phyloP scores from a whole-genome alignment of 2,329 filamentous ascomycete species.

The Claviceps sp. region DNA sequence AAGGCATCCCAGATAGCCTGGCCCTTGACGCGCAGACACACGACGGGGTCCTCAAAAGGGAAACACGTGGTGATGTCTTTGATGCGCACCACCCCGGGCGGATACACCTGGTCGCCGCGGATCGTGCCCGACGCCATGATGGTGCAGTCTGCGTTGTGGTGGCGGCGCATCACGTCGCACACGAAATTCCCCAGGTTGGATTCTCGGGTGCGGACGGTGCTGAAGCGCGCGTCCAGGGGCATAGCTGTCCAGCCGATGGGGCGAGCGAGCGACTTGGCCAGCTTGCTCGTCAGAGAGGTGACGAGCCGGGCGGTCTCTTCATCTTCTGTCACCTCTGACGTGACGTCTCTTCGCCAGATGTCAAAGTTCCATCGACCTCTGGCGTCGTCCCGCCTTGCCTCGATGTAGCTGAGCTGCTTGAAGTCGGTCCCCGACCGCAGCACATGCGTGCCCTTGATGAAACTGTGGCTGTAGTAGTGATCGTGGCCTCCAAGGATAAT shows the following conservation, averaged over 20 bases:
- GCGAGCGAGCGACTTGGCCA: slow-evolving; percentile 67
- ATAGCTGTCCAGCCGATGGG: slow-evolving; percentile 71
- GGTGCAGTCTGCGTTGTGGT: slow-evolving; percentile 68
- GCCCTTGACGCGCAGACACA: slow-evolving; percentile 60
- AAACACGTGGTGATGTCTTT: slow-evolving; percentile 84
- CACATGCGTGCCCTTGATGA: slow-evolving; percentile 70
- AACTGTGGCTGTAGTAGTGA: slow-evolving; percentile 69
- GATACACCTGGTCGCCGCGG: slow-evolving; percentile 77
- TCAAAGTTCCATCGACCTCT: slow-evolving; percentile 58
- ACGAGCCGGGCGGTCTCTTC: slow-evolving; percentile 47
- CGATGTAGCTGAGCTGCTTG: slow-evolving; percentile 81
- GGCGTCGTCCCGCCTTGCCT: slow-evolving; percentile 42
- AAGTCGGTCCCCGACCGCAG: slow-evolving; percentile 85
- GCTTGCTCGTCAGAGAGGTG: slow-evolving; percentile 53
- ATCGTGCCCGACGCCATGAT: slow-evolving; percentile 81
- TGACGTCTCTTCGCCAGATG: slow-evolving; percentile 62
- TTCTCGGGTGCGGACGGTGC: slow-evolving; percentile 62
- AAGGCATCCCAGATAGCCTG: slow-evolving; percentile 63
- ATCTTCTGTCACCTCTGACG: slow-evolving; percentile 54
- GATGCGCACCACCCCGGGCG: slow-evolving; percentile 61
- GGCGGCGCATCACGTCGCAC: slow-evolving; percentile 77
- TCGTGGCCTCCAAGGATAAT: slow-evolving; percentile 83
- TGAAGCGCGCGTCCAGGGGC: slow-evolving; percentile 76
- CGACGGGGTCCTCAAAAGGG: slow-evolving; percentile 81
- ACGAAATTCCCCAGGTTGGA: slow-evolving; percentile 86